phyloP scores from a whole-genome alignment of 805 yeast species.

The Candida glaebosa region DNA sequence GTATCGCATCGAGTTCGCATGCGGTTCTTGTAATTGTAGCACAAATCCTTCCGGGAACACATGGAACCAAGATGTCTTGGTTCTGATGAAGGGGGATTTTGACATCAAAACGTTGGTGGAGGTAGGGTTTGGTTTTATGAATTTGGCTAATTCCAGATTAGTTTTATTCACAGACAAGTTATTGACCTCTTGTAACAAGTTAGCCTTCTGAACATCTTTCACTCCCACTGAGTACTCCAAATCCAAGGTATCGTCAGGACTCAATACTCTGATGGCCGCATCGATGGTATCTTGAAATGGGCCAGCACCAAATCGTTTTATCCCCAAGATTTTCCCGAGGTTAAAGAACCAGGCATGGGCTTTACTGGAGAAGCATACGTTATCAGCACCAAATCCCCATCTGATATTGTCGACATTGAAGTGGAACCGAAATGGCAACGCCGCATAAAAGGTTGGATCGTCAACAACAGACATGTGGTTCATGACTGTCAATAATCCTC shows the following conservation, averaged over 20 bases:
- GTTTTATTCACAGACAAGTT: conserved; percentile 4
- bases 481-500: conserved; percentile 83
- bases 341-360: conserved; percentile 63
- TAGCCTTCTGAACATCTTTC: conserved; percentile 27
- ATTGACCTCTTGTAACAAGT: conserved; percentile 38
- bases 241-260: conserved; percentile 70
- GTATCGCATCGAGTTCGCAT: conserved; percentile 83
- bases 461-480: conserved; percentile 91
- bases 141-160: conserved; percentile 16
- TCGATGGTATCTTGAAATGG: conserved; percentile 90
- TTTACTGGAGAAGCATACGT: conserved; percentile 71
- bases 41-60: conserved; percentile 95
- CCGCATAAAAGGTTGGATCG: conserved; percentile 89
- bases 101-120: conserved; percentile 30
- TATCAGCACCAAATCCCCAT: conserved; percentile 94
- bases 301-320: conserved; percentile 86
- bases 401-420: conserved; percentile 63
- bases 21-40: conserved; percentile 77
- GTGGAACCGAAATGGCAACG: conserved; percentile 69
- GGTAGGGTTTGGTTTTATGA: conserved; percentile 26
- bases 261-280: conserved; percentile 74
- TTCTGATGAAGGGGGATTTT: conserved; percentile 52
- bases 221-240: conserved; percentile 35
- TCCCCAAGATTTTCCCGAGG: conserved; percentile 83
- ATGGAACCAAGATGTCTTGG: conserved; percentile 84